Evolutionary conservation across 1,139 yeast genomes (phyloP), one percentile per base, ranked within the genome.

Genomic region (Yamadazyma atmosphaerica): DNA sequence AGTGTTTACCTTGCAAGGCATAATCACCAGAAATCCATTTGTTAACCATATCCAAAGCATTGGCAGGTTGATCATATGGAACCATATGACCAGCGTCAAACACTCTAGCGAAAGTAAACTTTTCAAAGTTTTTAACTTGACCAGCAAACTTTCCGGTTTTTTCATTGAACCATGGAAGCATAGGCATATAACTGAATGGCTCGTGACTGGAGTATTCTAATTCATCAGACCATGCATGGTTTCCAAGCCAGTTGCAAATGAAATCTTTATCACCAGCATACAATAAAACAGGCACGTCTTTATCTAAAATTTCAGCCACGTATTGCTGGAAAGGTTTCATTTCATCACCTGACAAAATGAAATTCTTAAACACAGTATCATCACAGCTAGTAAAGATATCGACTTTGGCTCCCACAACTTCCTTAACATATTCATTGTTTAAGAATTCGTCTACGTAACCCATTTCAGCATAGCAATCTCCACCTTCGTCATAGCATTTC

Each of bases 361-460:
- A 90, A 72, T 83, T 84, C 58, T 83, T 77, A 74, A 83, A 83
- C 45, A 87, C 80, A 49, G 83, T 89, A 59, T 83, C 80, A 72
- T 87, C 88, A 74, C 98, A 92, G 25, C 89, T 79, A 56, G 86
- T 83, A 64, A 83, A 92, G 34, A 73, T 65, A 41, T 86, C 94
- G 40, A 88, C 94, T 60, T 89, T 96, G 31, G 95, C 96, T 42
- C 98, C 98, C 42, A 92, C 75, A 22, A 87, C 87, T 46, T 77
- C 77, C 67, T 83, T 84, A 31, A 66, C 72, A 35, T 48, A 60
- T 23, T 61, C 68, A 25, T 50, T 52, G 43, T 66, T 65, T 51
- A 66, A 64, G 49, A 58, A 66, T 32, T 65, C 68, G 37, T 61
- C 68, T 43, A 65, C 43, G 37, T 56, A 63, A 36, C 53, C 47